A percentile compares a stretch with the other conserved stretches of the same genome.
These are phyloP conservation scores for Mediolabrus comicus DNA, from an alignment of 108 stramenopile species.

Conservation along the genomic window DNA sequence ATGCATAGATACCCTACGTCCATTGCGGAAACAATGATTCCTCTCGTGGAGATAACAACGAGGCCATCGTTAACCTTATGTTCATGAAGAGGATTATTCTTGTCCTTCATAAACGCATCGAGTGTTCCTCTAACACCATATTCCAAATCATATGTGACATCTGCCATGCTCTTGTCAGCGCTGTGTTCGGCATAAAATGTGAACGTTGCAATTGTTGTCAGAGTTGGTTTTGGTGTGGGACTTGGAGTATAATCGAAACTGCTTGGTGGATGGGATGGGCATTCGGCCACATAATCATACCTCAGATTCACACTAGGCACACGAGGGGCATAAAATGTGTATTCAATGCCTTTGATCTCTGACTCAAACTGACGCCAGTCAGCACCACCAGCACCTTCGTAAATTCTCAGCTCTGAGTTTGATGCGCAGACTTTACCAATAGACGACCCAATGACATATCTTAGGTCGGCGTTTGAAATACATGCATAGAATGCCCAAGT, in stretches of 20 bases:
- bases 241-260: not conserved
- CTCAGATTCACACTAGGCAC: constrained; percentile 26
- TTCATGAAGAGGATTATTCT: constrained; percentile 14
- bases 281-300: constrained; percentile 32
- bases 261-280: constrained; percentile 27
- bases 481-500: constrained; percentile 28
- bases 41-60: constrained; percentile 11
- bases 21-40: constrained; percentile 14
- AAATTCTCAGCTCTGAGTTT: constrained; percentile 19
- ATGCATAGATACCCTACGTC: constrained; percentile 33
- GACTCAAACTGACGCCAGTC: constrained; percentile 21
- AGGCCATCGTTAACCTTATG: constrained; percentile 8
- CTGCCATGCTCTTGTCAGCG: constrained; percentile 5
- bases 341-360: constrained; percentile 19
- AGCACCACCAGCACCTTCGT: constrained; percentile 38
- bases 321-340: constrained; percentile 42
- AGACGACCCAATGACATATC: constrained; percentile 23
- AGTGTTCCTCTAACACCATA: constrained; percentile 15
- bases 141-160: constrained; percentile 21
- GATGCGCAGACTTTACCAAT: constrained; percentile 25
- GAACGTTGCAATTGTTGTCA: constrained; percentile 23
- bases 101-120: constrained; percentile 13
- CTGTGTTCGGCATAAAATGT: constrained; percentile 30
- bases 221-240: constrained; percentile 13
- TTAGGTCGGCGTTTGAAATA: constrained; percentile 10